Base-by-base conservation (phyloP, 805 yeast species). In the Nakazawaea wickerhamii region DNA sequence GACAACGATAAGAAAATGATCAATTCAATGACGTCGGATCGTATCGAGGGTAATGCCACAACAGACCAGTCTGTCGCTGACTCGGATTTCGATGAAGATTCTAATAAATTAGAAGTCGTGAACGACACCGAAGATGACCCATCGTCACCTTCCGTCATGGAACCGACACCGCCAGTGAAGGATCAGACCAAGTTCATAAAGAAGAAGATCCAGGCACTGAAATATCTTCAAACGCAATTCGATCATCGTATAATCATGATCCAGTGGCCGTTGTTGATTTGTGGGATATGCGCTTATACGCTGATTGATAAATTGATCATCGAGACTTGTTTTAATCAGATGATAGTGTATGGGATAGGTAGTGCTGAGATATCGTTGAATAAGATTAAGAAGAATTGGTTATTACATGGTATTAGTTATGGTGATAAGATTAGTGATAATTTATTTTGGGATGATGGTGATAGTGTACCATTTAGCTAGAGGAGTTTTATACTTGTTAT, bases 181-280 rank as follows among this genome's bases (percentile, higher is more conserved):
- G 9, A 25, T 3, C 23, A 1, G 28, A 28, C 18, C 13, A 28
- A 22, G n/a, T 23, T 15, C 23, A 32, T 34, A 6, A 43, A 38
- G 30, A 26, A 38, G 20, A 35, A 30, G 21, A 43, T 60, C 8
- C 48, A 55, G 19, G 56, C 56, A 35, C 60, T 57, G 21, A 51
- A 52, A 34, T 62, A 53, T 33, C 34, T 63, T 9, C 50, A 38
- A 58, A 59, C 47, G 20, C 60, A 59, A 38, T 55, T 63, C 23
- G 67, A 64, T 47, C 55, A 58, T 39, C 48, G 68, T 27, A 31
- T 62, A 18, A 63, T 60, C 8, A 63, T 64, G 68, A 51, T 62
- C 15, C 67, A 60, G 36, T 64, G 67, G 67, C 65, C 67, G 2
- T 45, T 64, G 22, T 55, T 56, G 20, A 53, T 61, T 6, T 59